Evolutionary conservation across 1,284 basidiomycete genomes (phyloP), one percentile per base, ranked within the genome.

Genomic region (Ustilago xerochloae): DNA sequence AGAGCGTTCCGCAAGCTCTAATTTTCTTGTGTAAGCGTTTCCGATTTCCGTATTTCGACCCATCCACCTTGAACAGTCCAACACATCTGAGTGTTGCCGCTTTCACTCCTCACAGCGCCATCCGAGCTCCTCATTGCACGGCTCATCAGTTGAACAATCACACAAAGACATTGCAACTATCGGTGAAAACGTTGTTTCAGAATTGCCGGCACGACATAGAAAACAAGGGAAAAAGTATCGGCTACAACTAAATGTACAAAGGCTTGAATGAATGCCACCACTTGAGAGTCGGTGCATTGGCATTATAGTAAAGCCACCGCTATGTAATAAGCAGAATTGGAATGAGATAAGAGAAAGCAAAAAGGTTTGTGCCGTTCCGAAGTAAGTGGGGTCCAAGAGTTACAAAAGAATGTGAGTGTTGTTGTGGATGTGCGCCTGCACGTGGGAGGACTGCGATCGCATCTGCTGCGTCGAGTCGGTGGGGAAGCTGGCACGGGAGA

Each of bases 231-330:
- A 33, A 22, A 36, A 50, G 35, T 33, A 39, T 29, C 28, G 55
- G 43, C 50, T 53, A 53, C 50, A 53, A 53, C 36, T 61, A 48
- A 38, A 61, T 52, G 49, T 53, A 52, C 43, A 61, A 39, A 28
- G 39, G 13, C 13, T 36, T 32, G 33, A 20, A 8, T 10, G 22
- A 38, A 32, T 13, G 28, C 24, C 32, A 47, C 26, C 43, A 33
- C 24, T 22, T 4, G 8, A 12, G 30, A 38, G 43, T 46, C 28
- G 28, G 32, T 48, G 46, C n/a, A n/a, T n/a, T n/a, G n/a, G n/a
- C n/a, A n/a, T n/a, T n/a, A n/a, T n/a, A n/a, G n/a, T 10, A n/a
- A 18, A 29, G 46, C 18, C 26, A 48, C n/a, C 26, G 46, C 46
- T 32, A 20, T 22, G 7, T 16, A 29, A 18, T 18, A 39, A 43